phyloP scores from a whole-genome alignment of 176 grass and related monocot genomes.

The Oryza officinalis region DNA sequence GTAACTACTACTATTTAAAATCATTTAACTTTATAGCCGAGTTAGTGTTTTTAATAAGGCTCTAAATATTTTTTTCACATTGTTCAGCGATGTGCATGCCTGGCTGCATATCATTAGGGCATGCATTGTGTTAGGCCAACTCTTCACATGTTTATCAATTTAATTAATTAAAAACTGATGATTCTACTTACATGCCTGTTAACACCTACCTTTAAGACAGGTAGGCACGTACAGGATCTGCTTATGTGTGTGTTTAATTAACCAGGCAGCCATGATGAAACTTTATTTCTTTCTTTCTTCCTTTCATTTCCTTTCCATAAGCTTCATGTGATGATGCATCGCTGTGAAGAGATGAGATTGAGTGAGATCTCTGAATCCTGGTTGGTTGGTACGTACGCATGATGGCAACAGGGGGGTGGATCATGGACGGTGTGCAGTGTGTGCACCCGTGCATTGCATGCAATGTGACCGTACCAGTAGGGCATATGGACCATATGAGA shows the following conservation, averaged over 20 bases:
- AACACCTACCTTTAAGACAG: not conserved
- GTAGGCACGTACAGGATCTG: not conserved
- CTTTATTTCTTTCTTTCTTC: not conserved
- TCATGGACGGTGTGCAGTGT: not conserved
- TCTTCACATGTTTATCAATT: not conserved
- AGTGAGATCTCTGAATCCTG: not conserved
- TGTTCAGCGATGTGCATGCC: not conserved
- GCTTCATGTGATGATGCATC: constrained; percentile 36
- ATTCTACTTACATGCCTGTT: not conserved
- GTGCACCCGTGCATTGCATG: not conserved
- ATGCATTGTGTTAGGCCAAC: not conserved
- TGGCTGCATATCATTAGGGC: not conserved
- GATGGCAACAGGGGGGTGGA: not conserved
- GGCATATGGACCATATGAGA: not conserved
- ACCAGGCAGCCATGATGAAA: not conserved
- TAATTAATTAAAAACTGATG: not conserved
- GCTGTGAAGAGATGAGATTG: constrained; percentile 12
- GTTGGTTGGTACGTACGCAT: not conserved
- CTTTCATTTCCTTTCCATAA: not conserved
- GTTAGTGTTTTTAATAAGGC: not conserved
- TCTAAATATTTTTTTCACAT: not conserved
- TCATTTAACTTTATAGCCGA: not conserved
- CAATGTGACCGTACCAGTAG: not conserved
- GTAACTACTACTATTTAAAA: not conserved
- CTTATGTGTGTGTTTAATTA: not conserved